Percentiles rank a stretch among this genome's conserved stretches.
Conservation (phyloP, 1,139 yeast species). For the Kodamaea anthophila region DNA sequence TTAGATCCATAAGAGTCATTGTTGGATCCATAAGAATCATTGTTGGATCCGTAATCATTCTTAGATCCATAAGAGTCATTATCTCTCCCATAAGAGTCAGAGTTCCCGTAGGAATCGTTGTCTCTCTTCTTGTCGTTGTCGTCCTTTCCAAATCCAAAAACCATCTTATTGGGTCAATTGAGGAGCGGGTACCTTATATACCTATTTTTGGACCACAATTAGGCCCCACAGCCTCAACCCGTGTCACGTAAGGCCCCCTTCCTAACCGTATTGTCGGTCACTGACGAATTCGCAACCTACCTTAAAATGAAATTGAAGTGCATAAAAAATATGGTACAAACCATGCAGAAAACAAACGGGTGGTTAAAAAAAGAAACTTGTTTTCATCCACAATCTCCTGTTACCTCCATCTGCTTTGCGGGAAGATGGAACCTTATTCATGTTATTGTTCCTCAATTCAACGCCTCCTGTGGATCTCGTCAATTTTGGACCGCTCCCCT, state of each 20-base stretch:
- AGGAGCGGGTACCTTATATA: neutral
- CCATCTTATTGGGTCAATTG: slow-evolving; percentile 10
- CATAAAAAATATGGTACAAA: slow-evolving; percentile 1
- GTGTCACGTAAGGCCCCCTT: slow-evolving; percentile 1
- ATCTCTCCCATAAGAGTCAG: slow-evolving; percentile 8
- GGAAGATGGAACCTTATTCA: too few relatives aligned
- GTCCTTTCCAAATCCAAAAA: slow-evolving; percentile 17
- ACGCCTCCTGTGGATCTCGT: too few relatives aligned
- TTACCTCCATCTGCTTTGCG: too few relatives aligned
- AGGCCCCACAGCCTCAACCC: slow-evolving; percentile 1
- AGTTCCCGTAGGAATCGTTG: slow-evolving; percentile 9
- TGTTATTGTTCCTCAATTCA: too few relatives aligned
- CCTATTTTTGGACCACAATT: slow-evolving; percentile 1
- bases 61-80: slow-evolving; percentile 8
- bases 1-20: slow-evolving; percentile 12
- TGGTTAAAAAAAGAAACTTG: too few relatives aligned
- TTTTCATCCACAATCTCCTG: too few relatives aligned
- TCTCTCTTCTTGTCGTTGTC: slow-evolving; percentile 9
- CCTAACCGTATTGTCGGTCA: neutral
- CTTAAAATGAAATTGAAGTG: neutral
- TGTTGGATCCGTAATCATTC: slow-evolving; percentile 8
- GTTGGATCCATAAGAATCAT: slow-evolving; percentile 8
- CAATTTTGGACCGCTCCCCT: too few relatives aligned
- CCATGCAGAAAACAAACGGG: too few relatives aligned
- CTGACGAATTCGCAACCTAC: slow-evolving; percentile 1